Conservation (phyloP, 176 grass and related monocot genomes). For the Phyllostachys edulis region DNA sequence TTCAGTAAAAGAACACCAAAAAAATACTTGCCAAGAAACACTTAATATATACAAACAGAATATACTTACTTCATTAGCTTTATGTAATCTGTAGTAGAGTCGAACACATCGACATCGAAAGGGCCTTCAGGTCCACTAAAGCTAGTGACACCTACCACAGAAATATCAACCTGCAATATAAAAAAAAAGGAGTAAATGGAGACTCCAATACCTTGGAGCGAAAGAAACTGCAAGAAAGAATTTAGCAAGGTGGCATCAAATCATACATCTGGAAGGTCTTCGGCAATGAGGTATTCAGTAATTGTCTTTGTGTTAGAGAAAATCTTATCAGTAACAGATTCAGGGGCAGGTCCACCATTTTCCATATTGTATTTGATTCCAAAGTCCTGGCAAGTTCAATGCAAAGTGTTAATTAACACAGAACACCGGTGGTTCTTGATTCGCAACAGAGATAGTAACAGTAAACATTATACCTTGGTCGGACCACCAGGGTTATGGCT, state of each 20-base stretch:
- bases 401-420: conserved; percentile 15
- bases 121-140: conserved; percentile 79
- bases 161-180: conserved; percentile 79
- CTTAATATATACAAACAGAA: conserved; percentile 20
- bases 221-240: conserved; percentile 25
- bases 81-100: conserved; percentile 85
- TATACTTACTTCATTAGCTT: conserved; percentile 91
- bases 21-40: not conserved
- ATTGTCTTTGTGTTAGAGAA: conserved; percentile 84
- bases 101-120: conserved; percentile 96
- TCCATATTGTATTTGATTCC: conserved; percentile 99
- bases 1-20: conserved; percentile 25
- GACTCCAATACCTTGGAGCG: not conserved
- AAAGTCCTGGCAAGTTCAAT: conserved; percentile 70
- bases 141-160: conserved; percentile 63
- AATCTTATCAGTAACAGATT: conserved; percentile 86
- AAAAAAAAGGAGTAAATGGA: conserved; percentile 1
- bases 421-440: conserved; percentile 17
- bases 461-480: conserved; percentile 57
- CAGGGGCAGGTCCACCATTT: conserved; percentile 96
- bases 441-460: not conserved
- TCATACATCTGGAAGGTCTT: conserved; percentile 84
- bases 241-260: not conserved
- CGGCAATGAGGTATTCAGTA: conserved; percentile 74
- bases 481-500: conserved; percentile 96